Percentiles rank a stretch among this genome's conserved stretches.
These are phyloP conservation scores for Chlorella sp. DNA, from an alignment of 139 green algal species.

Conservation along the genomic window DNA sequence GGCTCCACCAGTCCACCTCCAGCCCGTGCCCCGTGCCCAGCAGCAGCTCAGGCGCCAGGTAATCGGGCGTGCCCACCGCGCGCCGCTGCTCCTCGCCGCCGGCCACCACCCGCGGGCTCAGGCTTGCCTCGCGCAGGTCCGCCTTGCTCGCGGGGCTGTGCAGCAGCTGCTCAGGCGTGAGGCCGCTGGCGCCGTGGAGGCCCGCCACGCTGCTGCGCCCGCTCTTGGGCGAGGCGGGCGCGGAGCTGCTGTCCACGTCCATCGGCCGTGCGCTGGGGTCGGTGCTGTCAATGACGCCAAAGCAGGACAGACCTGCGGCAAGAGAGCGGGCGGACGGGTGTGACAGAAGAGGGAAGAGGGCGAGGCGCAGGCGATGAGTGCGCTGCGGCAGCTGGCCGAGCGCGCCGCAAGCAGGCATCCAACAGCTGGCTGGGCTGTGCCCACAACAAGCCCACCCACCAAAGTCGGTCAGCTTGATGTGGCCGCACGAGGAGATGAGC, in stretches of 20 bases:
- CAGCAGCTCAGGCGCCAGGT: constrained; percentile 92
- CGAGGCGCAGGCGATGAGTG: no score
- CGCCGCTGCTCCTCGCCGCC: constrained; percentile 21
- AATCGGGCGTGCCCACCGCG: constrained; percentile 92
- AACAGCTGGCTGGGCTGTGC: no score
- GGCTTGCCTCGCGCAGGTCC: constrained; percentile 10
- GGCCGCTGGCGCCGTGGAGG: background rate
- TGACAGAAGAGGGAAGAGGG: no score
- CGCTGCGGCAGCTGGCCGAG: no score
- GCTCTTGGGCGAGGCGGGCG: constrained; percentile 19
- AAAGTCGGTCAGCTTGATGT: constrained; percentile 97
- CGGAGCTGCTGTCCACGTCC: constrained; percentile 15
- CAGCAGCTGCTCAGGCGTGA: background rate
- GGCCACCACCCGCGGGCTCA: background rate
- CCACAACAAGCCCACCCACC: no score
- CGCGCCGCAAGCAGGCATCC: no score
- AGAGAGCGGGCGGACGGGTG: background rate
- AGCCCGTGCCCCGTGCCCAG: constrained; percentile 73
- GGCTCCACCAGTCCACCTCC: constrained; percentile 92
- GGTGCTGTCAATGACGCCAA: constrained; percentile 80
- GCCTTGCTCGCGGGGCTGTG: constrained; percentile 36
- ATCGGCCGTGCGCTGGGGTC: constrained; percentile 48
- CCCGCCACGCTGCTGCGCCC: constrained; percentile 3
- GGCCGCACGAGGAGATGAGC: constrained; percentile 85
- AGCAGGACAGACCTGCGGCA: constrained; percentile 63